These are phyloP conservation scores for Polygonum maritimum DNA, from an alignment of 148 eudicot genomes.

Conservation along the genomic window DNA sequence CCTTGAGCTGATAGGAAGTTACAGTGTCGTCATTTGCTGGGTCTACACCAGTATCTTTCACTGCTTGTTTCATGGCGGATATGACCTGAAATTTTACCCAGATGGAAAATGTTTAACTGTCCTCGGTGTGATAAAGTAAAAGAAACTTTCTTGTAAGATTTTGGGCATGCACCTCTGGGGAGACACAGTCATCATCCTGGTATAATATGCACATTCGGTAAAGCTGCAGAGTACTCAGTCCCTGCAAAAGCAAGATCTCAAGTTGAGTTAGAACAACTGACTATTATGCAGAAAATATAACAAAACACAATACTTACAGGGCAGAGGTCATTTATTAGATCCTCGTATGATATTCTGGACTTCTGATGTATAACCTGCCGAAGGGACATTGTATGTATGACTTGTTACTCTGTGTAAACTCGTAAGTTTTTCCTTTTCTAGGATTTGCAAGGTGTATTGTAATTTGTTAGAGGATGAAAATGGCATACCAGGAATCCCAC, in stretches of 20 bases:
- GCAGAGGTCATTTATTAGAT: slow-evolving; percentile 64
- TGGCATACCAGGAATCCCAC: slow-evolving; percentile 73
- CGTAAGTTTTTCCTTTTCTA: neutral
- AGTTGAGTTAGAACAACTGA: neutral
- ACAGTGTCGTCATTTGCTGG: slow-evolving; percentile 52
- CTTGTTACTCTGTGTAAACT: neutral
- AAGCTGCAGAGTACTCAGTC: slow-evolving; percentile 56
- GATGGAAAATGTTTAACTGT: neutral
- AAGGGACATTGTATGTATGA: neutral
- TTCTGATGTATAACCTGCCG: slow-evolving; percentile 75
- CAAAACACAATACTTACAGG: slow-evolving; percentile 46
- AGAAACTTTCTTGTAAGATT: neutral
- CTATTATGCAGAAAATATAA: neutral
- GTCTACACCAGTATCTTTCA: slow-evolving; percentile 31
- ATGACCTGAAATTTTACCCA: slow-evolving; percentile 37
- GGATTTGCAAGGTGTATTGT: neutral
- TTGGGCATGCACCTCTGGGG: slow-evolving; percentile 49
- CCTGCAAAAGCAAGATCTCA: slow-evolving; percentile 27
- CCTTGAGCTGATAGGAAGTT: slow-evolving; percentile 16
- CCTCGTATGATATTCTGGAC: slow-evolving; percentile 54
- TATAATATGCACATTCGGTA: slow-evolving; percentile 57
- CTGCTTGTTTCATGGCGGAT: slow-evolving; percentile 39
- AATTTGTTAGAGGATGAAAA: neutral
- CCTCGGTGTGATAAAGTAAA: neutral
- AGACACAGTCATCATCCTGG: slow-evolving; percentile 50